A percentile compares a stretch with the other conserved stretches of the same genome.
Evolutionary conservation across 2,329 filamentous ascomycete genomes (phyloP).

Genomic region (Byssochlamys sp.): DNA sequence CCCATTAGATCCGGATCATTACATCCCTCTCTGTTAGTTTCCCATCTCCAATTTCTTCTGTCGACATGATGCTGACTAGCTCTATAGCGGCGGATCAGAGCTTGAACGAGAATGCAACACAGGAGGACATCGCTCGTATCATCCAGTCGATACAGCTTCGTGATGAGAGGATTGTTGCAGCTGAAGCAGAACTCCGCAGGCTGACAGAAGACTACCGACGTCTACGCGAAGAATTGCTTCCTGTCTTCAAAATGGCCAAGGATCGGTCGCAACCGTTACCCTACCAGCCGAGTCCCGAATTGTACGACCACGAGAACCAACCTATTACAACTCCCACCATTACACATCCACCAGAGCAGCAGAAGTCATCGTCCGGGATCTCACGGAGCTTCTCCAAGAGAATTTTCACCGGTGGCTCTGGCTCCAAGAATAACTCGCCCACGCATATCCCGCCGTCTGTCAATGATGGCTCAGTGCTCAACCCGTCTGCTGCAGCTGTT

Average conservation of each 20-base stretch:
- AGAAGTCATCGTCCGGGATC: slow-evolving; percentile 45
- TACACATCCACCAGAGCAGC: slow-evolving; percentile 14
- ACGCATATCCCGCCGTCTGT: slow-evolving; percentile 58
- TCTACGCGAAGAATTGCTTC: slow-evolving; percentile 81
- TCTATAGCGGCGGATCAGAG: slow-evolving; percentile 73
- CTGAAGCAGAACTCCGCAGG: slow-evolving; percentile 73
- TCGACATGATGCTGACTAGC: slow-evolving; percentile 1
- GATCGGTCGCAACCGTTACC: slow-evolving; percentile 84
- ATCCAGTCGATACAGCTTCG: slow-evolving; percentile 81
- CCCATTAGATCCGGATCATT: slow-evolving; percentile 83
- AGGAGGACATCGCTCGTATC: slow-evolving; percentile 84
- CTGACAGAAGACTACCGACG: slow-evolving; percentile 82
- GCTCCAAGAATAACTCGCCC: slow-evolving; percentile 67
- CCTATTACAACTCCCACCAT: slow-evolving; percentile 12
- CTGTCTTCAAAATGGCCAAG: slow-evolving; percentile 80
- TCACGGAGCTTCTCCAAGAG: slow-evolving; percentile 69
- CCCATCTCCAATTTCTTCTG: slow-evolving; percentile 3
- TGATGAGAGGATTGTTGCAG: slow-evolving; percentile 76
- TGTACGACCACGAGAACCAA: slow-evolving; percentile 16
- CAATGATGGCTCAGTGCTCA: slow-evolving; percentile 55
- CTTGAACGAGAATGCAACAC: slow-evolving; percentile 75
- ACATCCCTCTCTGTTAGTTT: slow-evolving; percentile 75
- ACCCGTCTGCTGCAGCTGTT: slow-evolving; percentile 60
- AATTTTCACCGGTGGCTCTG: slow-evolving; percentile 56
- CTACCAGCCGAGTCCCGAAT: slow-evolving; percentile 32